Percentiles rank a stretch among this genome's conserved stretches.
Conservation (phyloP, 331 rosid genomes). For the Acacia concinna region DNA sequence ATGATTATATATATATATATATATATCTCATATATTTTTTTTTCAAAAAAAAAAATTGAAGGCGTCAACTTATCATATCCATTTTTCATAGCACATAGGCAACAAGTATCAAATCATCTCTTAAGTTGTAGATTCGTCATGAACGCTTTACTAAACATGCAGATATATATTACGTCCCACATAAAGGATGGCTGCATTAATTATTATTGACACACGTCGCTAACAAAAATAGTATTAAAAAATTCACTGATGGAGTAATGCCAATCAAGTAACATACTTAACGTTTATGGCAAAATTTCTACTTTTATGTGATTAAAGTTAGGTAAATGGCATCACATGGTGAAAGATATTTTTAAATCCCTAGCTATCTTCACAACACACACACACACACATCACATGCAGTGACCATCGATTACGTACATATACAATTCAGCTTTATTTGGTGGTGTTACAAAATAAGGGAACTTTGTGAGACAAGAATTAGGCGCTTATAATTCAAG, state of each 20-base stretch:
- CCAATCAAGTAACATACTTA: not conserved
- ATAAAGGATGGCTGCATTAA: no score
- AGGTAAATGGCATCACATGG: not conserved
- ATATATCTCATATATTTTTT: no score
- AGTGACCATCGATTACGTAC: not conserved
- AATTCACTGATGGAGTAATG: not conserved
- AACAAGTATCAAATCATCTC: no score
- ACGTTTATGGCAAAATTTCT: not conserved
- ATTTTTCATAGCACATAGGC: no score
- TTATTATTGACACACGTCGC: not conserved
- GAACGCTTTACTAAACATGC: no score
- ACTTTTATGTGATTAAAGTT: not conserved
- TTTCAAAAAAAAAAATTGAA: no score
- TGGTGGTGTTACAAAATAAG: not conserved
- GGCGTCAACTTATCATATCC: no score
- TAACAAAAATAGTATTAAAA: not conserved
- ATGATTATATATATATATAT: no score
- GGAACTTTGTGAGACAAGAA: not conserved
- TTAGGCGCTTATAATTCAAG: not conserved
- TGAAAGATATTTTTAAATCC: not conserved
- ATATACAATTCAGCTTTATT: not conserved
- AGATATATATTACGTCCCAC: no score
- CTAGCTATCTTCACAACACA: not conserved
- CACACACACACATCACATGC: not conserved
- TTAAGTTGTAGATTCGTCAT: no score